phyloP scores from a whole-genome alignment of 306 rosid genomes.

The Spatholobus suberectus region DNA sequence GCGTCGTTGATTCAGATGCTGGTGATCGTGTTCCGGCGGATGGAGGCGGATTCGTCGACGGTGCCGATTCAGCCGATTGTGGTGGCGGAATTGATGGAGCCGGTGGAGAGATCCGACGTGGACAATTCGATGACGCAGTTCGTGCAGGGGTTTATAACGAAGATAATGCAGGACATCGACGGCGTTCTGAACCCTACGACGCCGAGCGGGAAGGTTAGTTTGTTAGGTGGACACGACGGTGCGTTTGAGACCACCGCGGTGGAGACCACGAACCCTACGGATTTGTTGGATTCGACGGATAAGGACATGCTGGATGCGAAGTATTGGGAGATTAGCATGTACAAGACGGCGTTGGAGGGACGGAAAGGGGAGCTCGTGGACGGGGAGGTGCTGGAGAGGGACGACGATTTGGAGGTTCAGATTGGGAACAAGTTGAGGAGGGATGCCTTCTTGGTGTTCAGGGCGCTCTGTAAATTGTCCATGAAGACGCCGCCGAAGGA shows the following conservation, averaged over 20 bases:
- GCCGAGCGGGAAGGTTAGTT: constrained; percentile 59
- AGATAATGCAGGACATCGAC: constrained; percentile 94
- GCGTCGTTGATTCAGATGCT: constrained; percentile 97
- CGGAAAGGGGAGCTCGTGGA: constrained; percentile 93
- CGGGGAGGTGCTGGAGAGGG: constrained; percentile 84
- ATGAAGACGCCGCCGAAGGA: constrained; percentile 99
- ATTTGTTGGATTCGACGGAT: constrained; percentile 95
- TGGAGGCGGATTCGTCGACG: constrained; percentile 99
- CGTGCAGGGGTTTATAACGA: constrained; percentile 97
- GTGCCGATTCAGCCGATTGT: constrained; percentile 96
- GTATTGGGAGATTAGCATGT: constrained; percentile 99
- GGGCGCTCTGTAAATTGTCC: constrained; percentile 96
- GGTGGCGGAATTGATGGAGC: constrained; percentile 94
- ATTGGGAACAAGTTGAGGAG: constrained; percentile 96
- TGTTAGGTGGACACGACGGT: constrained; percentile 83
- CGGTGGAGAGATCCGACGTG: constrained; percentile 74
- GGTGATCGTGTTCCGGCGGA: constrained; percentile 94
- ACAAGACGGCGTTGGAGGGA: constrained; percentile 97
- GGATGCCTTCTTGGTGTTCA: constrained; percentile 92
- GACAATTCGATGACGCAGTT: constrained; percentile 81
- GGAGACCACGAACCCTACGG: constrained; percentile 95
- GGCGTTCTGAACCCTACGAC: constrained; percentile 86
- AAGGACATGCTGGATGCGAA: constrained; percentile 99
- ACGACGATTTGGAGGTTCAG: constrained; percentile 99
- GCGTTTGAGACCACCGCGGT: constrained; percentile 94